Conservation (phyloP, 2,329 filamentous ascomycete genomes). For the Grosmannia serpens region DNA sequence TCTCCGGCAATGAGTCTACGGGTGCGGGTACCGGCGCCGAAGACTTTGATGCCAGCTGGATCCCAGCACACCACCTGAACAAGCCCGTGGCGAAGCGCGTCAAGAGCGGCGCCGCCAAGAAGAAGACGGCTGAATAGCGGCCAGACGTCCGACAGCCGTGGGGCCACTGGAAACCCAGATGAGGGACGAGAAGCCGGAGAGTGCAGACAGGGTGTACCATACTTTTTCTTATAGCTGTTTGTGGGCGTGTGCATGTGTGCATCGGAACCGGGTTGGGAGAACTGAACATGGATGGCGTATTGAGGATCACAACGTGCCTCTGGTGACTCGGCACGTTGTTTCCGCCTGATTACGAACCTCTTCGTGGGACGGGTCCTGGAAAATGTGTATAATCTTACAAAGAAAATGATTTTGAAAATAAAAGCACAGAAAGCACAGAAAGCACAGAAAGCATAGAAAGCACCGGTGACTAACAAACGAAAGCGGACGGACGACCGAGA, state of each 20-base stretch:
- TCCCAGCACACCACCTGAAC: constrained; percentile 80
- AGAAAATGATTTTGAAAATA: too few relatives aligned
- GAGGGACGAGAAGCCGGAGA: background rate
- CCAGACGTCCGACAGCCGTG: too few relatives aligned
- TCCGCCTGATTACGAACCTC: background rate
- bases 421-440: too few relatives aligned
- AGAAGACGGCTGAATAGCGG: constrained; percentile 17
- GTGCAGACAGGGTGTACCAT: constrained; percentile 14
- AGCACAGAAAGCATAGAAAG: too few relatives aligned
- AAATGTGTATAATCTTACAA: background rate
- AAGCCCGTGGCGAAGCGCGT: constrained; percentile 62
- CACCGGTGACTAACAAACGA: too few relatives aligned
- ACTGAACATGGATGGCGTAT: background rate
- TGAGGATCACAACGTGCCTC: background rate
- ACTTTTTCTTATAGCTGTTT: background rate
- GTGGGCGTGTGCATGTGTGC: background rate
- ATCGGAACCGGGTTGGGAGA: background rate
- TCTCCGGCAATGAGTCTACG: constrained; percentile 60
- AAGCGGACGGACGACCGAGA: too few relatives aligned
- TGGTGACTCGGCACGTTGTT: background rate
- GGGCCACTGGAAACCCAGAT: background rate
- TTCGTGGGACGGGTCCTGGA: background rate
- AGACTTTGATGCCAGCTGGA: constrained; percentile 86
- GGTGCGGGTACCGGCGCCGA: constrained; percentile 55
- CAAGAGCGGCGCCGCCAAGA: constrained; percentile 44